A percentile compares a stretch with the other conserved stretches of the same genome.
phyloP scores from a whole-genome alignment of 345 rosid genomes.

The Lepidium africanum region DNA sequence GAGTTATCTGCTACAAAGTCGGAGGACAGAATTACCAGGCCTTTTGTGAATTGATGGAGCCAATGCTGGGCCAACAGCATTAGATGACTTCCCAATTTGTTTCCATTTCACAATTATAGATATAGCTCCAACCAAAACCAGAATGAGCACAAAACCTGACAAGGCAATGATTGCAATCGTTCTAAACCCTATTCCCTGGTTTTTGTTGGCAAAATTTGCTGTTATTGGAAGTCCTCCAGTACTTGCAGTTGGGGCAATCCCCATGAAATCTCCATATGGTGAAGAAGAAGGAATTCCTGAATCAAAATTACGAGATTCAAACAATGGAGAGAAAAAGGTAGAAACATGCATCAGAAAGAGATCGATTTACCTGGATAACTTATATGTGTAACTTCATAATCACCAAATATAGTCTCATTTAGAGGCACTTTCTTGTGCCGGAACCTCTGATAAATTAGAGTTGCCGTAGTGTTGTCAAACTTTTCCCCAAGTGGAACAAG shows the following conservation, averaged over 20 bases:
- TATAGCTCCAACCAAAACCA: slow-evolving; percentile 69
- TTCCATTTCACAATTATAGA: slow-evolving; percentile 66
- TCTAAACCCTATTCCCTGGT: slow-evolving; percentile 60
- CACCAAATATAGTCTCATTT: slow-evolving; percentile 72
- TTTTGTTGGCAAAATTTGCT: slow-evolving; percentile 55
- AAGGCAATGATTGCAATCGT: slow-evolving; percentile 63
- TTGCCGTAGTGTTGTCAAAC: slow-evolving; percentile 92
- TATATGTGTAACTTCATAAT: slow-evolving; percentile 63
- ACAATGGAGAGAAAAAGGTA: not conserved
- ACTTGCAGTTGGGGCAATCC: slow-evolving; percentile 63
- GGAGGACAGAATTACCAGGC: slow-evolving; percentile 49
- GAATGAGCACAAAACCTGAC: slow-evolving; percentile 69
- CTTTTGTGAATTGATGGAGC: slow-evolving; percentile 69
- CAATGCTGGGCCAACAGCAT: slow-evolving; percentile 75
- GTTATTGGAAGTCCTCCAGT: slow-evolving; percentile 63
- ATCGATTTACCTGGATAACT: slow-evolving; percentile 74
- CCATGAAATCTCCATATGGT: slow-evolving; percentile 45
- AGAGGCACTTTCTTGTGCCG: slow-evolving; percentile 68
- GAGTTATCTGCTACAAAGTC: not conserved
- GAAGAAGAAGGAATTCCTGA: slow-evolving; percentile 87
- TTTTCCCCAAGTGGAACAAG: slow-evolving; percentile 97
- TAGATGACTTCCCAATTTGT: slow-evolving; percentile 73
- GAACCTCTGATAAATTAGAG: slow-evolving; percentile 72
- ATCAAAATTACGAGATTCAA: slow-evolving; percentile 12
- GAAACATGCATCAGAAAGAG: slow-evolving; percentile 8